Conservation (phyloP, 257 asterid species). For the Salvia hispanica region DNA sequence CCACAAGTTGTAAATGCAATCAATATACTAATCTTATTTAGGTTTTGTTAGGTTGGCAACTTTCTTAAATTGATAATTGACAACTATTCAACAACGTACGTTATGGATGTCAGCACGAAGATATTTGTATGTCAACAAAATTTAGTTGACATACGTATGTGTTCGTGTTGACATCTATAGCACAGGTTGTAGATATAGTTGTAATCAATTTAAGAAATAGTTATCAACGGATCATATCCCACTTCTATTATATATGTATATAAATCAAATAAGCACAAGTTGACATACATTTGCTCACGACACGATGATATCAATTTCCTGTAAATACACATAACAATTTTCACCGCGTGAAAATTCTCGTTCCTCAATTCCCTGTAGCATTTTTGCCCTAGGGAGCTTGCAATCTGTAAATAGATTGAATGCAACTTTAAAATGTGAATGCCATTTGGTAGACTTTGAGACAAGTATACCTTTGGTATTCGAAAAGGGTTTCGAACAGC, state of each 20-base stretch:
- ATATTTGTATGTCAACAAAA: no score
- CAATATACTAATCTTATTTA: no score
- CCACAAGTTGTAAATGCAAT: slow-evolving; percentile 3
- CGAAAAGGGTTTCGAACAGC: slow-evolving; percentile 93
- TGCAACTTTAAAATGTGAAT: not conserved
- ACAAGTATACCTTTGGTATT: slow-evolving; percentile 82
- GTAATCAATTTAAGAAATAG: no score
- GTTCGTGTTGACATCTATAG: no score
- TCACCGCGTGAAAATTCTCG: slow-evolving; percentile 71
- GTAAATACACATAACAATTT: slow-evolving; percentile 81
- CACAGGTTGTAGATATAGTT: no score
- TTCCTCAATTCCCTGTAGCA: slow-evolving; percentile 89
- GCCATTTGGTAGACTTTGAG: slow-evolving; percentile 6
- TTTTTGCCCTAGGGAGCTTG: slow-evolving; percentile 86
- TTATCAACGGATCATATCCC: no score
- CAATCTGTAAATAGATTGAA: slow-evolving; percentile 57
- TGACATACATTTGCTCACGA: slow-evolving; percentile 89
- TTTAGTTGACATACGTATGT: no score
- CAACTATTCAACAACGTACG: no score
- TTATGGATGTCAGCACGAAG: no score
- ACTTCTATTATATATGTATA: no score
- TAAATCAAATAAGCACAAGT: not conserved
- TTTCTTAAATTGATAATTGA: no score
- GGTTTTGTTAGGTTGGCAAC: no score
- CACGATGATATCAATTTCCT: slow-evolving; percentile 75